phyloP scores from a whole-genome alignment of 495 filamentous ascomycete species.

The Neurospora sp. region DNA sequence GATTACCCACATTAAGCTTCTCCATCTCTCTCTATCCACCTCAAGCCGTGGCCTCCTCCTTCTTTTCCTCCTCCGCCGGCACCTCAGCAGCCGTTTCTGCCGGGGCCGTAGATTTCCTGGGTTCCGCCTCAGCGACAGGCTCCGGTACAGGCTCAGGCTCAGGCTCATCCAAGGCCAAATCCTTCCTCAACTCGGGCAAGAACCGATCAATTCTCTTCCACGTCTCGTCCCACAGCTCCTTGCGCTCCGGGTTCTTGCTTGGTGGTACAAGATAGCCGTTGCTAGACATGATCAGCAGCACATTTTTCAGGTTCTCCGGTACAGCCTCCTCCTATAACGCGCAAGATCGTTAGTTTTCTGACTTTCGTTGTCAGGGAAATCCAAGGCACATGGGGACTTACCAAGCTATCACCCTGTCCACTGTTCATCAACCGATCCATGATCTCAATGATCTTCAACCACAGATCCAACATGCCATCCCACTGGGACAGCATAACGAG shows the following conservation, averaged over 20 bases:
- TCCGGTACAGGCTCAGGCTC: conserved; percentile 2
- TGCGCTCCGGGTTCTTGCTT: conserved; percentile 45
- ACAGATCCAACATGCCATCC: conserved; percentile 88
- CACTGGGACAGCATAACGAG: conserved; percentile 72
- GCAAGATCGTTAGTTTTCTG: conserved; percentile 9
- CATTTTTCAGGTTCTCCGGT: conserved; percentile 91
- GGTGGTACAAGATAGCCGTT: conserved; percentile 76
- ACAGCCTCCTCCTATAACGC: conserved; percentile 74
- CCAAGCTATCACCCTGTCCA: conserved; percentile 81
- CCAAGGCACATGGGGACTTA: conserved; percentile 30
- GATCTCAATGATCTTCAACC: conserved; percentile 85
- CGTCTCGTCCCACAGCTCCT: conserved; percentile 66
- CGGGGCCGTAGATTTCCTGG: neutral
- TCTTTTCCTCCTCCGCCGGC: neutral
- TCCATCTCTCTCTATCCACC: neutral
- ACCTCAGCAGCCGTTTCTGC: neutral
- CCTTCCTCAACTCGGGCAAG: conserved; percentile 59
- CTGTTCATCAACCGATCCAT: conserved; percentile 96
- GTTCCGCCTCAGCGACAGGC: neutral
- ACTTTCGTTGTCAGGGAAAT: neutral
- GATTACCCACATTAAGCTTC: neutral
- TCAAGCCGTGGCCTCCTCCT: neutral
- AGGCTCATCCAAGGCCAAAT: conserved; percentile 36
- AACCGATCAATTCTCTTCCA: conserved; percentile 87
- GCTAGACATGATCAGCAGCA: conserved; percentile 89